Evolutionary conservation across 2,329 filamentous ascomycete genomes (phyloP).

Genomic region (Arachnomyces sp.): DNA sequence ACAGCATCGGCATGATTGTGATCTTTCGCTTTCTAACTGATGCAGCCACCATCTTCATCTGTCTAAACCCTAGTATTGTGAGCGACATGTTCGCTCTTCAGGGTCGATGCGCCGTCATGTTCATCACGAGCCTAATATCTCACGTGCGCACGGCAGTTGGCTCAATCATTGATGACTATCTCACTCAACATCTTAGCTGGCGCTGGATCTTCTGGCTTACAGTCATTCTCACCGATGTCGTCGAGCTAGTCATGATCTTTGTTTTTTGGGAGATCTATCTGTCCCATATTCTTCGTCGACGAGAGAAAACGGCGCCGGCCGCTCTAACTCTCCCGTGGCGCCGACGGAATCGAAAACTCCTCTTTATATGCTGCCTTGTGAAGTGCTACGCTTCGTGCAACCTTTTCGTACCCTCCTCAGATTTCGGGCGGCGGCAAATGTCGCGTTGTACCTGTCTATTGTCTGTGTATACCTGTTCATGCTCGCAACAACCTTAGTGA

Average conservation of each 20-base stretch:
- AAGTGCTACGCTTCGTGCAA: not conserved
- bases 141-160: too few relatives aligned
- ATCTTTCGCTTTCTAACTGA: slow-evolving; percentile 34
- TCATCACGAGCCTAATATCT: slow-evolving; percentile 21
- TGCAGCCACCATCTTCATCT: slow-evolving; percentile 38
- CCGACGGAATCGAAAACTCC: too few relatives aligned
- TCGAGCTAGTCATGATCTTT: too few relatives aligned
- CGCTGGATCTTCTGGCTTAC: too few relatives aligned
- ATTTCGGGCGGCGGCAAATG: not conserved
- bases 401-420: slow-evolving; percentile 3
- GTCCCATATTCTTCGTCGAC: too few relatives aligned
- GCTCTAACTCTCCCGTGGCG: too few relatives aligned
- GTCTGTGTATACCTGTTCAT: slow-evolving; percentile 3
- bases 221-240: too few relatives aligned
- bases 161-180: too few relatives aligned
- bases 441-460: slow-evolving; percentile 2
- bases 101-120: slow-evolving; percentile 52
- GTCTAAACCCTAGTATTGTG: slow-evolving; percentile 56
- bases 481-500: slow-evolving; percentile 1
- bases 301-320: too few relatives aligned
- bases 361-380: not conserved
- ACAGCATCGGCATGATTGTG: slow-evolving; percentile 1
- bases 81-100: slow-evolving; percentile 56
- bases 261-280: too few relatives aligned
- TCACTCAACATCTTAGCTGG: too few relatives aligned